Evolutionary conservation across 306 rosid species (phyloP).

Genomic region (Hylodesmum podocarpum): DNA sequence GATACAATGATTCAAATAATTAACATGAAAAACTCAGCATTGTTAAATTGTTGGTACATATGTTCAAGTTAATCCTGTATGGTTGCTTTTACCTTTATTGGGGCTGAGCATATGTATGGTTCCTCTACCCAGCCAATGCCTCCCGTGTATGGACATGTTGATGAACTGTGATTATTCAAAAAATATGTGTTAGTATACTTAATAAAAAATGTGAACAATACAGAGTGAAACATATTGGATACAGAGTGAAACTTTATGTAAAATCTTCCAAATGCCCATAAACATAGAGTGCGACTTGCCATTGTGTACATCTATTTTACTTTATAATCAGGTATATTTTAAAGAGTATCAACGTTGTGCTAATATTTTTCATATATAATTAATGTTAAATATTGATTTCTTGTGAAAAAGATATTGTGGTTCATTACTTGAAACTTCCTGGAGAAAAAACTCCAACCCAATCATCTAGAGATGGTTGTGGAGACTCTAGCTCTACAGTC

Average conservation of each 20-base stretch:
- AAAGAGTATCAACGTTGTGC: not conserved
- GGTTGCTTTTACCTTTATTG: conserved; percentile 36
- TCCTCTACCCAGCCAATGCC: conserved; percentile 19
- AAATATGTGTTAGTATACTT: too few species aligned
- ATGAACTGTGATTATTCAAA: conserved; percentile 55
- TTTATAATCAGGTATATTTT: not conserved
- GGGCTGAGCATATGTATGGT: conserved; percentile 69
- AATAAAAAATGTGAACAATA: too few species aligned
- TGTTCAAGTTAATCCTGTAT: not conserved
- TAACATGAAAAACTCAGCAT: not conserved
- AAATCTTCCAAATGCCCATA: too few species aligned
- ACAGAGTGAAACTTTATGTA: too few species aligned
- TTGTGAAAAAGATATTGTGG: not conserved
- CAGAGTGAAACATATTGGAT: too few species aligned
- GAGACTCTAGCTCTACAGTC: conserved; percentile 35
- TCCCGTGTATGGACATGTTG: conserved; percentile 32
- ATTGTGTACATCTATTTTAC: not conserved
- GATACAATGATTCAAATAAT: conserved; percentile 33
- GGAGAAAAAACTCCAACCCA: conserved; percentile 77
- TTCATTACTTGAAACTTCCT: conserved; percentile 51
- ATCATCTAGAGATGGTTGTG: conserved; percentile 43
- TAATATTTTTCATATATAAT: not conserved
- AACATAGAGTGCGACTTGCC: too few species aligned
- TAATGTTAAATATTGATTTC: not conserved
- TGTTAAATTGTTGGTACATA: not conserved